Evolutionary conservation across 352 stramenopile genomes (phyloP).

Genomic region (Globisporangium okanoganense): DNA sequence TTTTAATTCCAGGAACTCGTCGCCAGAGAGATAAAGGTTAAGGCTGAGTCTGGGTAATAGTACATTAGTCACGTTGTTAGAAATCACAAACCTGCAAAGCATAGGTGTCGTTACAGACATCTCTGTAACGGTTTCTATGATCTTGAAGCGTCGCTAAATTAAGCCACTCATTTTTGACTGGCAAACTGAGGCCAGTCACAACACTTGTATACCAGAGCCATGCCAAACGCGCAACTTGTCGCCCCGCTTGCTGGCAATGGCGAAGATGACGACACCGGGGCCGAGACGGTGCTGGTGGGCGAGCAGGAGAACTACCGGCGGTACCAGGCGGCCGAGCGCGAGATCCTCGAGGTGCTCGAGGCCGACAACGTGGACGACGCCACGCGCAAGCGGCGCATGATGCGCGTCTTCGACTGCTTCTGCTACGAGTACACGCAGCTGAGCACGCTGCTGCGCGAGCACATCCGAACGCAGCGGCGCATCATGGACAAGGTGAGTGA

Average conservation of each 20-base stretch:
- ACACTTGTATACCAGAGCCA: background rate
- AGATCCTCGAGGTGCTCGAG: conserved; percentile 49
- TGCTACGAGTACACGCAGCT: conserved; percentile 57
- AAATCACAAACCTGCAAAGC: background rate
- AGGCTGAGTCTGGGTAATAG: too few species aligned
- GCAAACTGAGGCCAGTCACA: background rate
- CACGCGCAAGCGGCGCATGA: conserved; percentile 52
- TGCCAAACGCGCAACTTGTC: background rate
- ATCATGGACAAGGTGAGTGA: conserved; percentile 52
- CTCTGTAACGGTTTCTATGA: background rate
- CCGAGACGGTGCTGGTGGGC: background rate
- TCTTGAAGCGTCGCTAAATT: background rate
- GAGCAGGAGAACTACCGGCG: conserved; percentile 28
- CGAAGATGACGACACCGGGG: background rate
- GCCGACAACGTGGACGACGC: conserved; percentile 41
- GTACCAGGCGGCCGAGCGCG: conserved; percentile 43
- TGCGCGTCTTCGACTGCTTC: conserved; percentile 66
- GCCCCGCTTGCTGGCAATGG: background rate
- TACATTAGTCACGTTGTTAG: background rate
- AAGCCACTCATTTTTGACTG: background rate
- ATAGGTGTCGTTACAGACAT: background rate
- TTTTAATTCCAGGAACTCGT: too few species aligned
- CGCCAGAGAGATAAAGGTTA: too few species aligned
- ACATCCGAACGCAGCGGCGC: conserved; percentile 40
- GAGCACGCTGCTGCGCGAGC: conserved; percentile 50